These are phyloP conservation scores for Scutellaria galericulata DNA, from an alignment of 257 asterid genomes.

Conservation along the genomic window DNA sequence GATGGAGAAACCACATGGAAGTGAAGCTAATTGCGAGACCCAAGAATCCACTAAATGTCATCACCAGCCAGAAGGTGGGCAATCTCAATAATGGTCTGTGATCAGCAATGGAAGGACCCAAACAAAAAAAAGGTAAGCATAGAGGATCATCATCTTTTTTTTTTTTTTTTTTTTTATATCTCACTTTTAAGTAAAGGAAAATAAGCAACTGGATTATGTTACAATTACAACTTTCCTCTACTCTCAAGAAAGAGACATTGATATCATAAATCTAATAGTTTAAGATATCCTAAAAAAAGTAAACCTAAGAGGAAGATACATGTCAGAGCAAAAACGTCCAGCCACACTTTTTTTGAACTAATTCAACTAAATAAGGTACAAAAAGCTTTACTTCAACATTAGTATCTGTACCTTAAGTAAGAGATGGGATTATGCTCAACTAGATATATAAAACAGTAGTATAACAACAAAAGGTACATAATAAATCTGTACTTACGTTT, in stretches of 20 bases:
- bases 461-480: not conserved
- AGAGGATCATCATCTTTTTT: not conserved
- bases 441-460: no score
- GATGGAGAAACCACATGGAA: slow-evolving; percentile 99
- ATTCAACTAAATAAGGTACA: slow-evolving; percentile 1
- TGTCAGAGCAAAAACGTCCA: not conserved
- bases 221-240: not conserved
- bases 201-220: not conserved
- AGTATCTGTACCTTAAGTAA: not conserved
- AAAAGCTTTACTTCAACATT: not conserved
- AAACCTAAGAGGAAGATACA: not conserved
- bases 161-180: not conserved
- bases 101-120: slow-evolving; percentile 28
- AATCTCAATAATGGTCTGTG: slow-evolving; percentile 76
- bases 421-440: no score
- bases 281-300: not conserved
- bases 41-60: slow-evolving; percentile 85
- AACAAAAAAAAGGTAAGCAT: slow-evolving; percentile 14
- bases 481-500: slow-evolving; percentile 66
- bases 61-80: slow-evolving; percentile 80
- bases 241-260: not conserved
- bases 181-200: not conserved
- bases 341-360: not conserved
- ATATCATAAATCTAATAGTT: not conserved
- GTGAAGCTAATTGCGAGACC: slow-evolving; percentile 95